Conservation (phyloP, 225 moss, liverwort and hornwort genomes). For the Polytrichum commune region DNA sequence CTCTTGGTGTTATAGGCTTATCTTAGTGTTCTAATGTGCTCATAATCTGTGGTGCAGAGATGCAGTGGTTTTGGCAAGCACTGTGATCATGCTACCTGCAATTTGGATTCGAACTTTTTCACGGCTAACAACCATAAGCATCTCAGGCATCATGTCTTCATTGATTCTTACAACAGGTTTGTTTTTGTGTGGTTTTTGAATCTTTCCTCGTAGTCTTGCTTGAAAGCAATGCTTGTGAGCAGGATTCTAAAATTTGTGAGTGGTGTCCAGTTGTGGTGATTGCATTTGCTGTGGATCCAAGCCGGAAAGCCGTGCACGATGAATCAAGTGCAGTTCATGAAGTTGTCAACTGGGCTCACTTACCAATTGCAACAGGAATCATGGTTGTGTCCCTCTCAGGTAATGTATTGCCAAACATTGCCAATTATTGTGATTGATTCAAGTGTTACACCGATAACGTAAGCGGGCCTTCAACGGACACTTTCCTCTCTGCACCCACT, state of each 20-base stretch:
- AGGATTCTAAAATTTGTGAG: conserved; percentile 16
- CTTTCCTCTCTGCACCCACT: too few species aligned
- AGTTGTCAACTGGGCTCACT: conserved; percentile 59
- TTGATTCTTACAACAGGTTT: conserved; percentile 72
- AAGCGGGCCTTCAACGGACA: too few species aligned
- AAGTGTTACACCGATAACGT: too few species aligned
- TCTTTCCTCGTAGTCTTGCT: conserved; percentile 4
- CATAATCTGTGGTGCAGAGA: conserved; percentile 32
- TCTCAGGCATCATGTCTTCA: conserved; percentile 78
- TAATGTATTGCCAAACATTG: conserved; percentile 13
- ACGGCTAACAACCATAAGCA: conserved; percentile 79
- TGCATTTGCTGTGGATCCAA: conserved; percentile 66
- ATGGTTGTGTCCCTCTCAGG: conserved; percentile 85
- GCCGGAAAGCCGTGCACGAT: conserved; percentile 58
- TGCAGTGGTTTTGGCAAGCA: conserved; percentile 67
- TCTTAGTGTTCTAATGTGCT: too few species aligned
- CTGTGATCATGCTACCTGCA: conserved; percentile 67
- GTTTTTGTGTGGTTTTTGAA: not conserved
- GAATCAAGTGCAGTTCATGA: conserved; percentile 56
- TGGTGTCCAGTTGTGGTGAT: conserved; percentile 66
- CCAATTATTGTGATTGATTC: too few species aligned
- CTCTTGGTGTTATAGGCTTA: too few species aligned
- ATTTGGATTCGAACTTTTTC: conserved; percentile 86
- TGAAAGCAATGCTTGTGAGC: not conserved
- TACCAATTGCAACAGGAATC: conserved; percentile 83